Conservation (phyloP, 2,329 filamentous ascomycete genomes). For the Phaeoacremonium minimum region DNA sequence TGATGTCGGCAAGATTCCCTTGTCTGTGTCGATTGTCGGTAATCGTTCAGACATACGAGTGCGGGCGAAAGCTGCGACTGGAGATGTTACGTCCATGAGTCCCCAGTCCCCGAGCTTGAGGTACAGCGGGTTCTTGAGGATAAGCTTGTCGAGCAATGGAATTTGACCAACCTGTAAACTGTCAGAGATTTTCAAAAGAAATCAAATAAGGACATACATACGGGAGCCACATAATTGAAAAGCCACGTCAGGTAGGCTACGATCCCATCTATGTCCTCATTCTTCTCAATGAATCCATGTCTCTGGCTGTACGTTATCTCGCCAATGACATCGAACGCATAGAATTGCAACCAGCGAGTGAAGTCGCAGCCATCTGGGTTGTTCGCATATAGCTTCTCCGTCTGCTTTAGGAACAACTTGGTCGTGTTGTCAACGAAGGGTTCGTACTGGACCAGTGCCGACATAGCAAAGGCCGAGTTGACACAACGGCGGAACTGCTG, state of each 20-base stretch:
- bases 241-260: constrained; percentile 59
- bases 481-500: constrained; percentile 70
- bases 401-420: constrained; percentile 63
- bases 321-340: constrained; percentile 78
- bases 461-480: constrained; percentile 75
- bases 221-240: constrained; percentile 68
- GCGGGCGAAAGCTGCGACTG: constrained; percentile 68
- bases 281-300: constrained; percentile 70
- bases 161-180: constrained; percentile 64
- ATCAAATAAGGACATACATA: constrained; percentile 27
- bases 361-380: constrained; percentile 53
- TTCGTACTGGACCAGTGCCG: constrained; percentile 71
- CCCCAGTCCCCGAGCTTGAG: constrained; percentile 65
- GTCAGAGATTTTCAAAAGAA: background rate
- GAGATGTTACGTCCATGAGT: constrained; percentile 64
- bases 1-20: constrained; percentile 31
- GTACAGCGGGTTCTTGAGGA: constrained; percentile 72
- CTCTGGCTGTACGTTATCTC: constrained; percentile 73
- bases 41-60: constrained; percentile 63
- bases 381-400: constrained; percentile 48
- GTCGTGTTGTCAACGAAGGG: constrained; percentile 75
- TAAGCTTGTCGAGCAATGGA: constrained; percentile 60
- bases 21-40: constrained; percentile 30
- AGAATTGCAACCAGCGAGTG: constrained; percentile 71
- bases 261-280: constrained; percentile 72